Evolutionary conservation across 305 asterid species (phyloP), one percentile per base, ranked within the genome.

Genomic region (Stenogyne calaminthoides): DNA sequence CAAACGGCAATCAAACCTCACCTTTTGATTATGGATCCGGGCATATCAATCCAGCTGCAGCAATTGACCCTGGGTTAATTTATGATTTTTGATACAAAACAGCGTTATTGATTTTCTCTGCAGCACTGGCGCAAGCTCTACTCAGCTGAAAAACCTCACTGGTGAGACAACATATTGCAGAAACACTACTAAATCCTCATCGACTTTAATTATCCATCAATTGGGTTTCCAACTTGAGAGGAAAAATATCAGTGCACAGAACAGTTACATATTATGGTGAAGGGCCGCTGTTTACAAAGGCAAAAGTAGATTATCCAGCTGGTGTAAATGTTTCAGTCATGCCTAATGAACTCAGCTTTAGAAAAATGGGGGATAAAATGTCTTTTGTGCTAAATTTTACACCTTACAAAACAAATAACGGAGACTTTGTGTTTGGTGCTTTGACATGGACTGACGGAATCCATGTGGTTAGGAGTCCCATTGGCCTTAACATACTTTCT

Each of bases 21-120:
- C 90, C 92, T 56, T 86, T 88, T 19, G 90, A 87, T 15, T 85
- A 83, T 27, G 94, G 94, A 20, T 86, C 93, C 0, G 90, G 96
- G 34, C 86, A 90, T 60, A 66, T 86, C 77, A 81, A 88, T 74
- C 92, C 90, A 63, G 83, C 70, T 59, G 84, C 85, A 57, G 90
- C 94, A 60, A 56, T 80, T 44, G 80, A 84, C 78, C 94, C 92
- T 2, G 94, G 92, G 36, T 75, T 86, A 44, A 65, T 88, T 57
- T 90, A 90, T 34, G 88, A 90, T 76, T 85, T n/a, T 80, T 65
- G 80, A 74, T 47, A 65, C 84, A 39, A 70, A 42, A 5, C 81
- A 88, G n/a, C 80, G 51, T 82, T 20, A 76, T 86, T 40, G 82
- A 83, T 79, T 88, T 84, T 81, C 83, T 89, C 36, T 89, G 93